Base-by-base conservation (phyloP, 2,329 filamentous ascomycete genomes). In the Dactylellina cionopaga region DNA sequence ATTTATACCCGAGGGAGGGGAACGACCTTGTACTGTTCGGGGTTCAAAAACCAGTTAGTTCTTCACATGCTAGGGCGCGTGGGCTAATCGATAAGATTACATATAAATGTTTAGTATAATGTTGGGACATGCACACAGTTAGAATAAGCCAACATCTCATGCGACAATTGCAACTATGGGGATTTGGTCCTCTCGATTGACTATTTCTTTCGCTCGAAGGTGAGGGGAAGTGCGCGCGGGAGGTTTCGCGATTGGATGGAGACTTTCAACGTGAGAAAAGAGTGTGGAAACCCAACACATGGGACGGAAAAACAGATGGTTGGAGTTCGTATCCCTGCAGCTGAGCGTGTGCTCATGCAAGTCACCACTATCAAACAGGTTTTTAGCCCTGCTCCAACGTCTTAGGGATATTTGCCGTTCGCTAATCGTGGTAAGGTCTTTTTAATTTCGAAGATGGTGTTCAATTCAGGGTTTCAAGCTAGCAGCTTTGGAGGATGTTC, bases 351-450 rank as follows among this genome's bases (percentile, higher is more conserved):
- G n/a, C 24, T 4, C 35, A 66, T 65, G 60, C 49, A 22, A 7
- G 24, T 37, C 5, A 58, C 9, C 22, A 15, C 11, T 41, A 62
- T 22, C 54, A 54, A 70, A 56, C 65, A 62, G 49, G 65, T 62
- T 70, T 70, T 47, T n/a, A 11, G 25, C 27, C 33, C 39, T 27
- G 9, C 15, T 7, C 22, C 29, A 39, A 19, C 5, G 25, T 15
- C 31, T 37, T n/a, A 24, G 22, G 37, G 49, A 55, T 43, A 62
- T 63, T 63, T 71, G 56, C 43, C 41, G 39, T 47, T 62, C 65
- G 41, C 56, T 63, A 56, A 71, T 63, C 49, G 56, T 63, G 56
- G 54, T n/a, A 55, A 43, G 15, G 31, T 19, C n/a, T 56, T 43
- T 31, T 55, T 56, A 63, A 43, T 29, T 31, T 27, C 25, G 19